Percentiles rank a stretch among this genome's conserved stretches.
These are phyloP conservation scores for Globisporangium alternatum DNA, from an alignment of 352 stramenopile species.

Conservation along the genomic window DNA sequence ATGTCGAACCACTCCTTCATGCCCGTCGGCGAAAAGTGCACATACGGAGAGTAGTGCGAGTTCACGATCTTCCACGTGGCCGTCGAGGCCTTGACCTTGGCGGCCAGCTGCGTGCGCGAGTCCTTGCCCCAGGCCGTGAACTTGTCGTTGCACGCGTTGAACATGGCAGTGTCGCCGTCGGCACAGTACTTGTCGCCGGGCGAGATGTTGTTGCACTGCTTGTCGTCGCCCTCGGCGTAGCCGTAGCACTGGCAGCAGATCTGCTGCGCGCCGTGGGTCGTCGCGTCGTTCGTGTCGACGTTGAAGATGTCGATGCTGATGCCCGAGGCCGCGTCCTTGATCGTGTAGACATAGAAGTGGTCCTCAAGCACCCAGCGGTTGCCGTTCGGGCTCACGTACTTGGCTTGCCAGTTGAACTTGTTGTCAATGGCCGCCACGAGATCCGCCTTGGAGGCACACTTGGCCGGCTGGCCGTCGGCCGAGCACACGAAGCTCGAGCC, in stretches of 20 bases:
- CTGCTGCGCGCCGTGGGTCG: conserved; percentile 43
- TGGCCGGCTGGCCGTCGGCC: conserved; percentile 27
- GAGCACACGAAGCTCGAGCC: conserved; percentile 77
- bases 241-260: conserved; percentile 65
- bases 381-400: conserved; percentile 50
- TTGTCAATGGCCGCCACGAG: conserved; percentile 49
- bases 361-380: conserved; percentile 54
- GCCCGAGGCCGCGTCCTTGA: conserved; percentile 34
- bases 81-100: conserved; percentile 42
- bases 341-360: conserved; percentile 53
- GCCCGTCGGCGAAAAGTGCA: conserved; percentile 38
- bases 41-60: conserved; percentile 60
- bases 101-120: conserved; percentile 36
- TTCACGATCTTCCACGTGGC: conserved; percentile 74
- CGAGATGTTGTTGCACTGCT: conserved; percentile 35
- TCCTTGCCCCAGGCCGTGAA: conserved; percentile 47
- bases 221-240: conserved; percentile 37
- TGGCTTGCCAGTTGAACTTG: conserved; percentile 46
- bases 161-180: conserved; percentile 36
- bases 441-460: conserved; percentile 44
- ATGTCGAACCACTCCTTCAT: conserved; percentile 51
- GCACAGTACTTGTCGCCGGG: conserved; percentile 38
- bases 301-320: conserved; percentile 64
- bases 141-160: conserved; percentile 36
- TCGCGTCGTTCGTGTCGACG: conserved; percentile 52